Percentiles rank a stretch among this genome's conserved stretches.
Evolutionary conservation across 495 filamentous ascomycete genomes (phyloP).

Genomic region (Aspergillus avenaceus): DNA sequence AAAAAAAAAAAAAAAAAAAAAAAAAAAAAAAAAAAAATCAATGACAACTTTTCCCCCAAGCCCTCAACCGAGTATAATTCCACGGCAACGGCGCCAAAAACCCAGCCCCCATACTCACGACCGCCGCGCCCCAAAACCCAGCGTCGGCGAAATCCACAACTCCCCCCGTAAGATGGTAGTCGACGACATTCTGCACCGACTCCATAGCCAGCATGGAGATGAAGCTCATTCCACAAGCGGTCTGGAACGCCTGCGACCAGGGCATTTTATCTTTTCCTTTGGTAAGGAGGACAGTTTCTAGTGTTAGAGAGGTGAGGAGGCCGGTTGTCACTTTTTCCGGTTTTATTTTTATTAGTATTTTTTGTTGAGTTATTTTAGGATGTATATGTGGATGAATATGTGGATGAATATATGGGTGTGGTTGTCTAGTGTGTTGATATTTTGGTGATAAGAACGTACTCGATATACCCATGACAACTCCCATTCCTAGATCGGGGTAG

Average conservation of each 20-base stretch:
- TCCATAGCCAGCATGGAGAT: constrained; percentile 47
- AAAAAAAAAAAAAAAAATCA: constrained; percentile 11
- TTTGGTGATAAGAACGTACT: constrained; percentile 9
- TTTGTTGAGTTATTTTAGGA: no score
- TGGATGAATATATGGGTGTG: not conserved
- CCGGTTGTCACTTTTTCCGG: constrained; percentile 38
- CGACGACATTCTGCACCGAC: constrained; percentile 38
- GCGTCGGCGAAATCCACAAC: constrained; percentile 31
- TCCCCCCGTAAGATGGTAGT: constrained; percentile 45
- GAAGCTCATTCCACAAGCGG: constrained; percentile 42
- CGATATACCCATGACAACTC: constrained; percentile 29
- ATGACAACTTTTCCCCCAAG: constrained; percentile 40
- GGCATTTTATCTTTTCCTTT: constrained; percentile 36
- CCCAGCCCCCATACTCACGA: constrained; percentile 34
- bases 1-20: not conserved
- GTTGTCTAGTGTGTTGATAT: no score
- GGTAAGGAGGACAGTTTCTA: constrained; percentile 32
- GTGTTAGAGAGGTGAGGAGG: constrained; percentile 17
- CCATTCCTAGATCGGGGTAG: constrained; percentile 33
- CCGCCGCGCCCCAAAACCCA: constrained; percentile 32
- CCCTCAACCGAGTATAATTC: constrained; percentile 40
- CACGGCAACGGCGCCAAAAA: constrained; percentile 45
- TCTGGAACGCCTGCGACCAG: constrained; percentile 31
- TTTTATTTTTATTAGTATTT: no score
- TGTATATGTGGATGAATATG: not conserved